These are phyloP conservation scores for Aspergillus carlsbadensis DNA, from an alignment of 495 filamentous ascomycete genomes.

Conservation along the genomic window DNA sequence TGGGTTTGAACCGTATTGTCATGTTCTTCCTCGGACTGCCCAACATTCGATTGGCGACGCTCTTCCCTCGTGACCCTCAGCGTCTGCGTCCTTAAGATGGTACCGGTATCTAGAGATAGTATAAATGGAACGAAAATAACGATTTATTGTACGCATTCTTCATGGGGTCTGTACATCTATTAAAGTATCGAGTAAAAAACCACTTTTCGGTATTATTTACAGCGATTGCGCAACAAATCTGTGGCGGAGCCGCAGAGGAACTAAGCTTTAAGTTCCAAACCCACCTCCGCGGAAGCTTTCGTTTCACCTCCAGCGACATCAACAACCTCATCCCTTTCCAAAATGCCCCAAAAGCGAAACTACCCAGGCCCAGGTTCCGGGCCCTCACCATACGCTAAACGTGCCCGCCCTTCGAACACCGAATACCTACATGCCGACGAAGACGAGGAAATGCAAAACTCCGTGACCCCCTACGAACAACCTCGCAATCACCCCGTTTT, in stretches of 20 bases:
- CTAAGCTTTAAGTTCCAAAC: too few relatives aligned
- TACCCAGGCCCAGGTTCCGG: conserved; percentile 20
- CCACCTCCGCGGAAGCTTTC: too few relatives aligned
- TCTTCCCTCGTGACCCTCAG: conserved; percentile 85
- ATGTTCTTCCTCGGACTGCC: conserved; percentile 84
- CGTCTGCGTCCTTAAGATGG: conserved; percentile 63
- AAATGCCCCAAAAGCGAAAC: conserved; percentile 40
- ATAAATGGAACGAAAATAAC: conserved; percentile 10
- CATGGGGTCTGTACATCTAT: too few relatives aligned
- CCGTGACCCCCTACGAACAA: conserved; percentile 29
- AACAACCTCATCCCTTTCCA: conserved; percentile 1
- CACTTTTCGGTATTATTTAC: too few relatives aligned
- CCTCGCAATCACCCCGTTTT: conserved; percentile 63
- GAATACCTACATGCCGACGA: conserved; percentile 21
- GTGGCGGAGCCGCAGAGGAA: too few relatives aligned
- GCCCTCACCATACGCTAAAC: conserved; percentile 25
- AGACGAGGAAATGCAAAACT: conserved; percentile 12
- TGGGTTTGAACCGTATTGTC: conserved; percentile 86
- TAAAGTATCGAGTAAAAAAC: too few relatives aligned
- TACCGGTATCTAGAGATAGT: not conserved
- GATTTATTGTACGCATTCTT: not conserved
- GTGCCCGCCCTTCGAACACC: conserved; percentile 29
- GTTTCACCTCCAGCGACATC: conserved; percentile 3
- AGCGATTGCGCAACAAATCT: too few relatives aligned
- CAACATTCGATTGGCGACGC: conserved; percentile 72